Base-by-base conservation (phyloP, 257 asterid genomes). In the Capsicum pubescens region DNA sequence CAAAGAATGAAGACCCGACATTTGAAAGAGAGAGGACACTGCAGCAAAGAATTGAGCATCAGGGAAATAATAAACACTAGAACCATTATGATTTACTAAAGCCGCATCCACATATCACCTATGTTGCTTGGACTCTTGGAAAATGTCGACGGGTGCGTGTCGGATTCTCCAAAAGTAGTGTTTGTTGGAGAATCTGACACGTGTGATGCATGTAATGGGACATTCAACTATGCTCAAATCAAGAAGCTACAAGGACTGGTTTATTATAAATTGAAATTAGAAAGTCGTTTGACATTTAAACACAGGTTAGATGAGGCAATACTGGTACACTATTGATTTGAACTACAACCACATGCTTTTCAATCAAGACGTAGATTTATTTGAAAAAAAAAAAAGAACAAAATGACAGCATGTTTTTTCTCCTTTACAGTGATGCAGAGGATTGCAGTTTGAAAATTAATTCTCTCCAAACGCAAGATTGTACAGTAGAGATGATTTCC, bases 171-270 rank as follows among this genome's bases (percentile, higher is more conserved):
- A 26, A 26, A 26, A 26, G 26, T 26, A 26, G 26, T 26, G 26
- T 26, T 26, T 26, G 26, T 26, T 26, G 26, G 26, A 26, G 26
- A 26, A 26, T 26, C 26, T 26, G 26, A 26, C 26, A 26, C 26
- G 26, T 26, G 26, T 26, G 21, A 68, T 68, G 21, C 76, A 68
- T 68, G 76, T 68, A 68, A 68, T 36, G 26, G 76, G 76, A 39
- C 52, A 8, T 68, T 68, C 52, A 68, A 36, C 76, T 68, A 68
- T 68, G 76, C 76, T 36, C 76, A 68, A 36, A 36, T 68, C 52
- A 68, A 68, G 76, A 68, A 68, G 71, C n/a, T 66, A 32, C 19
- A 32, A 68, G 72, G 11, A 32, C 17, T 66, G 32, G 48, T 68
- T 68, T 66, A 19, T 68, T 55, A 8, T 55, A 55, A 55, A 55